Evolutionary conservation across 176 grass and related monocot genomes (phyloP).

Genomic region (Panicum miliaceum): DNA sequence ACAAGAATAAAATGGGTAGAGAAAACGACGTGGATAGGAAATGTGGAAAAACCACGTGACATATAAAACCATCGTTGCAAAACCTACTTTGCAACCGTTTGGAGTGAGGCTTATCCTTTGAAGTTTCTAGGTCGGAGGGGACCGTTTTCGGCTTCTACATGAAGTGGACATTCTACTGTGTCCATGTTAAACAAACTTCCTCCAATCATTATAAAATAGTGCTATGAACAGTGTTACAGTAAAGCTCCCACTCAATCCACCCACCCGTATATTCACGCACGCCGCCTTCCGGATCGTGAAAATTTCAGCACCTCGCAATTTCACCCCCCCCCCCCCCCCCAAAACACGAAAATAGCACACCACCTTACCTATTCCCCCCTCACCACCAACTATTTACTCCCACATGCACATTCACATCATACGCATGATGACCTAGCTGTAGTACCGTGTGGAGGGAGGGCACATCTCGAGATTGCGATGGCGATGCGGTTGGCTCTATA

Average conservation of each 20-base stretch:
- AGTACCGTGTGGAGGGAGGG: constrained; percentile 27
- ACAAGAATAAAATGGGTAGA: neutral
- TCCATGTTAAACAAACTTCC: neutral
- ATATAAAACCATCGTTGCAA: neutral
- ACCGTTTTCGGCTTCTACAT: neutral
- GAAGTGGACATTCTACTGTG: neutral
- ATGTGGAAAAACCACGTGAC: neutral
- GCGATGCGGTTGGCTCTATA: constrained; percentile 14
- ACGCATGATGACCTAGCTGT: neutral
- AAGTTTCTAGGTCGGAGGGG: neutral
- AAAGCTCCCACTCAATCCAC: neutral
- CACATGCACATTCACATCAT: neutral
- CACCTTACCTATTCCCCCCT: too few species aligned
- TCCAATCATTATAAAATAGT: neutral
- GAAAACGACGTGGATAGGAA: neutral
- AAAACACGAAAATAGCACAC: neutral
- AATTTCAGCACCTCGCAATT: neutral
- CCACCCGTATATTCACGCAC: neutral
- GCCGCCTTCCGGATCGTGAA: too few species aligned
- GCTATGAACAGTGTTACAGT: neutral
- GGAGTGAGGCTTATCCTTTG: neutral
- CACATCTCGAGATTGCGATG: neutral
- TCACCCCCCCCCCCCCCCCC: too few species aligned
- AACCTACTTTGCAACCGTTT: neutral
- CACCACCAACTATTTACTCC: neutral